These are phyloP conservation scores for Flueggea neowawraea DNA, from an alignment of 441 rosid species.

Conservation along the genomic window DNA sequence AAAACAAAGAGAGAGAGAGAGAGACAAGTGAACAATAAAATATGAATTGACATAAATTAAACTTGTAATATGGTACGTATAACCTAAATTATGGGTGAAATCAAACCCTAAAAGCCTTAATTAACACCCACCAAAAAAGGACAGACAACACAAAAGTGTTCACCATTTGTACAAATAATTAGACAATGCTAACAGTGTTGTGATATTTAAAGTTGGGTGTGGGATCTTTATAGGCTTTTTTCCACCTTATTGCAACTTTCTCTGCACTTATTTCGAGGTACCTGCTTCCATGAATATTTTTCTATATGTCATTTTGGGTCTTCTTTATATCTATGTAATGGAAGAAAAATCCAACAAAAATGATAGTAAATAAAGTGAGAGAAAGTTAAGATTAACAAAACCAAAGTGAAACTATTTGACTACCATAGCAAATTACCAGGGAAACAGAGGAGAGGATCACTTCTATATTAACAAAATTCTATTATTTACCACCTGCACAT, in stretches of 20 bases:
- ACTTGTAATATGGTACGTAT: neutral
- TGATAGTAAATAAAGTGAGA: too few relatives aligned
- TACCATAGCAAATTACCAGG: too few relatives aligned
- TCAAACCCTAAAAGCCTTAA: slow-evolving; percentile 14
- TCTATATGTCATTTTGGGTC: slow-evolving; percentile 11
- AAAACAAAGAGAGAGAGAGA: too few relatives aligned
- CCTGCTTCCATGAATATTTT: slow-evolving; percentile 24
- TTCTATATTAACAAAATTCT: too few relatives aligned
- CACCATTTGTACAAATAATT: slow-evolving; percentile 20
- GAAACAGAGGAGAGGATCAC: too few relatives aligned
- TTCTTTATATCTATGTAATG: slow-evolving; percentile 8
- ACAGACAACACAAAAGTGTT: slow-evolving; percentile 17
- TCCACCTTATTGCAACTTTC: slow-evolving; percentile 27
- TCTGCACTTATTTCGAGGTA: slow-evolving; percentile 32
- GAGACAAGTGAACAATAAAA: too few relatives aligned
- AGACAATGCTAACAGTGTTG: slow-evolving; percentile 10
- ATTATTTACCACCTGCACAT: too few relatives aligned
- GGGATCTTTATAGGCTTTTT: slow-evolving; percentile 19
- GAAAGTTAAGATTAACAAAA: too few relatives aligned
- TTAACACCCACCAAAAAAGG: slow-evolving; percentile 11
- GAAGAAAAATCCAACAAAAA: slow-evolving; percentile 5
- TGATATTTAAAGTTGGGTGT: slow-evolving; percentile 9
- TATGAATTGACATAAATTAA: too few relatives aligned
- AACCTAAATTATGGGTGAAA: slow-evolving; percentile 11
- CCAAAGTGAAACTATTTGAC: too few relatives aligned